Evolutionary conservation across 371 early-diverging fungal genomes (phyloP).

Genomic region (Paraphysoderma sedebokerense): DNA sequence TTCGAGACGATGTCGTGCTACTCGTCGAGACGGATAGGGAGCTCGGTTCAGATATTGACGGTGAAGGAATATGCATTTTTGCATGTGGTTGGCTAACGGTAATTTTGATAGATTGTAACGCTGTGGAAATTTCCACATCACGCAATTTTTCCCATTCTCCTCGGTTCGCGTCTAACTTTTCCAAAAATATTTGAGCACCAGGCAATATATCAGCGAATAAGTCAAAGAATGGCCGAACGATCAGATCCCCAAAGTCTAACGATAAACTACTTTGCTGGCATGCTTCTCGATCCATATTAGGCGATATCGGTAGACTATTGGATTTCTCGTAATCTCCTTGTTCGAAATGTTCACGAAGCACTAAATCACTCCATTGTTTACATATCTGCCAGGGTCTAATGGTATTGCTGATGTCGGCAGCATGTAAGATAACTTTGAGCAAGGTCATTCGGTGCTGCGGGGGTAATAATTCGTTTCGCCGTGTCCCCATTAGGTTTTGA

Average conservation of each 20-base stretch:
- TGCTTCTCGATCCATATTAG: slow-evolving; percentile 66
- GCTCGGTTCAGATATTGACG: neutral
- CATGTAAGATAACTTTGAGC: slow-evolving; percentile 55
- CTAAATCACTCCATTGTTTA: slow-evolving; percentile 66
- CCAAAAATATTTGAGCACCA: slow-evolving; percentile 13
- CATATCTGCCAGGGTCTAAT: slow-evolving; percentile 68
- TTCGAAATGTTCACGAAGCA: slow-evolving; percentile 63
- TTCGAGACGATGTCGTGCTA: no score
- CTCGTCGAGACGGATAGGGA: no score
- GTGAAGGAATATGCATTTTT: neutral
- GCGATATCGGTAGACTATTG: slow-evolving; percentile 53
- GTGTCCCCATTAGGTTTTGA: neutral
- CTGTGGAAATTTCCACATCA: neutral
- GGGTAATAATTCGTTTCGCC: slow-evolving; percentile 3
- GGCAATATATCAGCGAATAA: slow-evolving; percentile 56
- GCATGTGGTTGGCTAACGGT: neutral
- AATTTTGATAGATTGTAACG: neutral
- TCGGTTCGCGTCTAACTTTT: slow-evolving; percentile 9
- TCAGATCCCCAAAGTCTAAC: slow-evolving; percentile 64
- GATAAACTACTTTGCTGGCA: slow-evolving; percentile 56
- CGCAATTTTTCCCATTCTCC: neutral
- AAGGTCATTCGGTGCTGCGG: slow-evolving; percentile 35
- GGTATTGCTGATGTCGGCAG: slow-evolving; percentile 77
- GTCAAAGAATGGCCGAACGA: slow-evolving; percentile 70
- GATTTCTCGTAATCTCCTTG: slow-evolving; percentile 69